phyloP scores from a whole-genome alignment of 192 early-diverging fungal species.

The Backusella sp. region DNA sequence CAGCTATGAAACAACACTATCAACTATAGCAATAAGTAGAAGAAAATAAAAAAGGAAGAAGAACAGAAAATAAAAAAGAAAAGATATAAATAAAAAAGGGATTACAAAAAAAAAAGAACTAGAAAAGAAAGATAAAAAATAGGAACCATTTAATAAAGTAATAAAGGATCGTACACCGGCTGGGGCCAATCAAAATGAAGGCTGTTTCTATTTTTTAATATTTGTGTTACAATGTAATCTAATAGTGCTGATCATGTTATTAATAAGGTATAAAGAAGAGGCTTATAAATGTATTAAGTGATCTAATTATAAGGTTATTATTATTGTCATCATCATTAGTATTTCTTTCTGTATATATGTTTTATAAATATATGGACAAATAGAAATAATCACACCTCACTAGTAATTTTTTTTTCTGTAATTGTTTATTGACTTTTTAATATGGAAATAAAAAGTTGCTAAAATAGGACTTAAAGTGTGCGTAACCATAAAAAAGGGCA shows the following conservation, averaged over 20 bases:
- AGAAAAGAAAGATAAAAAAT: neutral
- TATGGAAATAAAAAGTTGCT: neutral
- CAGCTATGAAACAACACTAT: neutral
- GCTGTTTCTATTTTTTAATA: neutral
- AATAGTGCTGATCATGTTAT: slow-evolving; percentile 1
- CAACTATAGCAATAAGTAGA: neutral
- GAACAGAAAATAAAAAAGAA: neutral
- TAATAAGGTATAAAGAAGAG: neutral
- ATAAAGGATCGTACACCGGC: neutral
- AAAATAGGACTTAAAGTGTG: neutral
- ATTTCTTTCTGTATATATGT: neutral
- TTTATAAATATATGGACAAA: neutral
- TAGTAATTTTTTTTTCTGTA: neutral
- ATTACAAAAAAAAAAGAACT: neutral
- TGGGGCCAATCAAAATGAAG: neutral
- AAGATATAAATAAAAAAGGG: neutral
- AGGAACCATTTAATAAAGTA: slow-evolving; percentile 4
- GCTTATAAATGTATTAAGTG: neutral
- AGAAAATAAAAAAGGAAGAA: neutral
- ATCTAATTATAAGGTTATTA: neutral
- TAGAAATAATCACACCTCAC: neutral
- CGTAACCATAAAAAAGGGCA: neutral
- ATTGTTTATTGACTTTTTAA: neutral
- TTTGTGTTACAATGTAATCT: neutral
- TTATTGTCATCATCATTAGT: neutral